Base-by-base conservation (phyloP, 1,284 basidiomycete species). In the Meira nashicola region DNA sequence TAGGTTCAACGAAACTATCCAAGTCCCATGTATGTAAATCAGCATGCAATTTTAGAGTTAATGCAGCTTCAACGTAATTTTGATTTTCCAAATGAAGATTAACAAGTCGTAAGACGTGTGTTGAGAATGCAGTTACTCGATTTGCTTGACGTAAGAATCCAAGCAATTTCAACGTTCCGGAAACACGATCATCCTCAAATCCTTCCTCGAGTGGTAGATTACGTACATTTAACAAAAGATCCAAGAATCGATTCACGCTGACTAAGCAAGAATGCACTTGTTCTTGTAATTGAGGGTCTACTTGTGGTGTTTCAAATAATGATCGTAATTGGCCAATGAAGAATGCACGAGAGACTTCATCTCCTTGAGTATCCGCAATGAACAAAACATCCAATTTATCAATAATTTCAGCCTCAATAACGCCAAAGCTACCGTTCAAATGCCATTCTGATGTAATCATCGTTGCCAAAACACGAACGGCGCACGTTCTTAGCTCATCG, bases 281-380 rank as follows among this genome's bases (percentile, higher is more conserved):
- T 50, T 86, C 83, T 9, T 88, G 85, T 49, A 97, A 83, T 54
- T 84, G 83, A 49, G 87, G 84, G 65, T 95, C 89, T 12, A 93
- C 87, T 37, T 87, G 84, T 0, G 89, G 86, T 14, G 84, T 83
- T 58, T 94, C 90, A 74, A 96, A 95, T 2, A 95, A 82, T 63
- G 87, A 85, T 12, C 91, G 86, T 49, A 98, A 84, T 66, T 95
- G 90, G n/a, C 87, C 85, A 68, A 97, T 88, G 81, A 97, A 97
- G 80, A 94, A 93, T 7, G 90, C 88, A 39, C 92, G 67, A 19
- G 90, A 90, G 52, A 92, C 88, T 71, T 92, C 90, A 70, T 92
- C 90, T 33, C 89, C 88, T 80, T 91, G 87, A 79, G 87, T 86
- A 74, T 92, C 89, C 46, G 89, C 88, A 87, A 91, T 89, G 60